Base-by-base conservation (phyloP, 306 rosid species). In the Vigna radiata region DNA sequence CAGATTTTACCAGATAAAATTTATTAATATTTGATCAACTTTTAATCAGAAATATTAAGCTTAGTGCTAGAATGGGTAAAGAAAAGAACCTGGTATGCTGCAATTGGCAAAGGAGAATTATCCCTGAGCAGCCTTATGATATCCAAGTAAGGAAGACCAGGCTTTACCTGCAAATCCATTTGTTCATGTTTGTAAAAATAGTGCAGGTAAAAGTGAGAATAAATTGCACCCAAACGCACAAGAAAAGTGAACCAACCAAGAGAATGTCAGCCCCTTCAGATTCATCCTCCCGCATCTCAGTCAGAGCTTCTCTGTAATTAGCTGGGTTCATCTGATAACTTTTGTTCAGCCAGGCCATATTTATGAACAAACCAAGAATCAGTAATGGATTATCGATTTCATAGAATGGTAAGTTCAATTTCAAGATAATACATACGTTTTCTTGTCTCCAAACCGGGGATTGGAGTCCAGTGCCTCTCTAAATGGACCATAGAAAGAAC, bases 321-420 rank as follows among this genome's bases (percentile, higher is more conserved):
- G 99, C 97, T 3, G 99, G 97, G 77, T 92, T 83, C 97, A 95
- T 95, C 90, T 95, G 99, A 81, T 95, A 95, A 81, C 99, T 92
- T 80, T 69, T 50, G 66, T 87, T 77, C 72, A 65, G 41, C 81
- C 85, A 85, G 47, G 62, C 79, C 72, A 68, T 76, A 55, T 78
- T 82, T 36, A 76, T 60, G 61, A 58, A 50, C 72, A 52, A 86
- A 86, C 56, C 79, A 81, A 76, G 83, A 74, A 83, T 25, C 68
- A 52, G 36, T 31, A 71, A 56, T 36, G 53, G 41, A 27, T 46
- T 48, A 79, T 12, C 61, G 44, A 50, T 43, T 43, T 33, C 18
- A 71, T 27, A 70, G 62, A 33, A 74, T 4, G 23, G 12, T 36
- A 69, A 60, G 53, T 78, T 59, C 17, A 36, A 63, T 54, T 54